Evolutionary conservation across 2,329 filamentous ascomycete genomes (phyloP).

Genomic region (Xylariaceae sp.): DNA sequence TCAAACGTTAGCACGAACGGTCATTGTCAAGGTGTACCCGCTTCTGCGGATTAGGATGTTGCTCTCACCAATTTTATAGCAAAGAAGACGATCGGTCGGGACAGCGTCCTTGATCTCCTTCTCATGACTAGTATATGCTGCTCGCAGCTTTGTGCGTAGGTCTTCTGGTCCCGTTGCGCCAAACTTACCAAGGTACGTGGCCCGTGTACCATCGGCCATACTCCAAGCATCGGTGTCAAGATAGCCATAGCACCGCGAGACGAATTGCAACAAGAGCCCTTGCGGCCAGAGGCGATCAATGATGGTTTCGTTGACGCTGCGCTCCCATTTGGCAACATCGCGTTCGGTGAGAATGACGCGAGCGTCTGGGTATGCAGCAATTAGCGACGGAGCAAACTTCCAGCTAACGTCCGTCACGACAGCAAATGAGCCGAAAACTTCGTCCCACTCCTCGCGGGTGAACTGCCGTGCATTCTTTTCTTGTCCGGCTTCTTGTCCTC

Average conservation of each 20-base stretch:
- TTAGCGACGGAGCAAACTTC: conserved; percentile 3
- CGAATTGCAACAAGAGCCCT: neutral
- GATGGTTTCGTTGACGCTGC: neutral
- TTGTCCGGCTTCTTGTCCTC: neutral
- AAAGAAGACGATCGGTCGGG: neutral
- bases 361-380: conserved; percentile 9
- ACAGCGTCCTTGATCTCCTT: neutral
- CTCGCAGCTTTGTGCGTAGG: neutral
- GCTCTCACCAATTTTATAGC: neutral
- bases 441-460: neutral
- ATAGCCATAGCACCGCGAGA: neutral
- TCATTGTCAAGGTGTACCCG: neutral
- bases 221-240: neutral
- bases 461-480: neutral
- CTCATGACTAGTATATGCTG: neutral
- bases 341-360: conserved; percentile 8
- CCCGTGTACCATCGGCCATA: neutral
- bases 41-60: neutral
- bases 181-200: neutral
- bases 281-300: neutral
- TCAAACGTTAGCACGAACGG: neutral
- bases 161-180: neutral
- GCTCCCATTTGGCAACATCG: neutral
- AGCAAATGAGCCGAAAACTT: neutral
- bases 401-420: conserved; percentile 3